phyloP scores from a whole-genome alignment of 371 early-diverging fungal species.

The Mortierella sp. region DNA sequence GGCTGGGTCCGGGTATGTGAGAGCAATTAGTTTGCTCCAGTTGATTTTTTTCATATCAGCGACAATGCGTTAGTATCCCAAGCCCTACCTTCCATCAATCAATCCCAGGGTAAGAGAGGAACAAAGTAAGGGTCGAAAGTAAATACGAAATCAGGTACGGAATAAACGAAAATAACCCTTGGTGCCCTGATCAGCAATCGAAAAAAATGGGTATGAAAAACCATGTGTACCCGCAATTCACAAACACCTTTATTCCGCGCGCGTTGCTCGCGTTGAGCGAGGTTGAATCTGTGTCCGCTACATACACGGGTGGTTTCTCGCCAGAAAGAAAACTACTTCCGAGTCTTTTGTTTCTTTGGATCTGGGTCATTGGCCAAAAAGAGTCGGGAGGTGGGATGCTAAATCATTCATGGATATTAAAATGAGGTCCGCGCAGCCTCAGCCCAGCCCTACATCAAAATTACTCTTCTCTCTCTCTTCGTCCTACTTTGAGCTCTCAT shows the following conservation, averaged over 20 bases:
- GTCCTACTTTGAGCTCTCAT: neutral
- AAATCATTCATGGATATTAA: neutral
- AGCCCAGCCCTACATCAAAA: neutral
- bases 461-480: neutral
- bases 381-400: neutral
- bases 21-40: neutral
- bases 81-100: too few species aligned
- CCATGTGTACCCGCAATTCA: too few species aligned
- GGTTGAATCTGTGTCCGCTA: too few species aligned
- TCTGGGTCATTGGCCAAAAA: neutral
- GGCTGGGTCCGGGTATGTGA: neutral
- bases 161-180: neutral
- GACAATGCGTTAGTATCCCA: constrained; percentile 2
- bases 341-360: neutral
- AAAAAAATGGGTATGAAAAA: too few species aligned
- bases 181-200: too few species aligned
- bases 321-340: neutral
- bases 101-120: neutral
- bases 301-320: neutral
- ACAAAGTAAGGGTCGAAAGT: neutral
- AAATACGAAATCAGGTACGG: neutral
- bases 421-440: constrained; percentile 8
- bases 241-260: too few species aligned
- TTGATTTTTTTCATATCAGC: neutral
- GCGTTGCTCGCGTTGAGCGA: too few species aligned